These are phyloP conservation scores for Samsoniella hepiali DNA, from an alignment of 2,329 filamentous ascomycete species.

Conservation along the genomic window DNA sequence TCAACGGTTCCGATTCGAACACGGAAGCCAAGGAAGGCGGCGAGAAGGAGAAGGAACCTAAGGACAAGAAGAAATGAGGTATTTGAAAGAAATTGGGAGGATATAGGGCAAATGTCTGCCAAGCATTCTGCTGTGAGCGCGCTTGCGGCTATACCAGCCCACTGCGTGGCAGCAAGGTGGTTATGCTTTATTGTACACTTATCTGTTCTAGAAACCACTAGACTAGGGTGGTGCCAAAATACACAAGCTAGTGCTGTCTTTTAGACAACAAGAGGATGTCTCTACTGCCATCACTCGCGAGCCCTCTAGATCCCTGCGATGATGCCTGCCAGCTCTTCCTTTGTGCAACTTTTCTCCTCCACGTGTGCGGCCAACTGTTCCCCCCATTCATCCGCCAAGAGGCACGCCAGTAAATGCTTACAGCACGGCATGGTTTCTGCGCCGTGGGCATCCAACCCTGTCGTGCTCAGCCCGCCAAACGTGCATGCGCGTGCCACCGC, in stretches of 20 bases:
- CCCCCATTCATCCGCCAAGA: constrained; percentile 66
- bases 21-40: constrained; percentile 47
- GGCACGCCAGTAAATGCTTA: constrained; percentile 85
- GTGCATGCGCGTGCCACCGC: constrained; percentile 26
- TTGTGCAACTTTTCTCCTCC: constrained; percentile 50
- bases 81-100: neutral
- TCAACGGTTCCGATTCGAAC: constrained; percentile 38
- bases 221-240: neutral
- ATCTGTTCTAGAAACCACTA: neutral
- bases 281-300: neutral
- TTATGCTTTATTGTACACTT: constrained; percentile 15
- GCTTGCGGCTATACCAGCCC: neutral
- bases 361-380: constrained; percentile 55
- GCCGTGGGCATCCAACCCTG: constrained; percentile 32
- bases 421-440: constrained; percentile 57
- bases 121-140: neutral
- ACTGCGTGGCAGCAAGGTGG: neutral
- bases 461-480: constrained; percentile 49
- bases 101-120: neutral
- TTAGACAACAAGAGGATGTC: neutral
- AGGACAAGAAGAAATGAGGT: constrained; percentile 50
- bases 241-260: constrained; percentile 2
- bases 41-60: constrained; percentile 51
- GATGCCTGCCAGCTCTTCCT: constrained; percentile 72
- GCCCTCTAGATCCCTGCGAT: constrained; percentile 41